Evolutionary conservation across 306 rosid genomes (phyloP).

Genomic region (Alnus rubra): DNA sequence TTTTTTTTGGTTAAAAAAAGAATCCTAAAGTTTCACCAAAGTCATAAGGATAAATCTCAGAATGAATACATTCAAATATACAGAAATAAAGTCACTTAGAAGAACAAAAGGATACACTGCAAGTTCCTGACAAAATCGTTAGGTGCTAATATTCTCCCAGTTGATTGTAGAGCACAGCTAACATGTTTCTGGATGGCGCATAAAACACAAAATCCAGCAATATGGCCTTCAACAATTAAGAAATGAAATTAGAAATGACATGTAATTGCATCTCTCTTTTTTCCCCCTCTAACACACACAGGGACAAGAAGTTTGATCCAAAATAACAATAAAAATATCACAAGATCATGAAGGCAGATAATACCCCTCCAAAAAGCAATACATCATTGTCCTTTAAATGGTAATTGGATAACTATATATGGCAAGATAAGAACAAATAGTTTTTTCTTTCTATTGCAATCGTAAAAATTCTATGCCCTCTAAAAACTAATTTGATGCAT

Average conservation of each 20-base stretch:
- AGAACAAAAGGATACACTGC: slow-evolving; percentile 71
- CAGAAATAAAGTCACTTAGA: background rate
- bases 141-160: slow-evolving; percentile 80
- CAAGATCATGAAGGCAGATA: background rate
- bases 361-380: too few species aligned
- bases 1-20: background rate
- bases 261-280: background rate
- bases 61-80: background rate
- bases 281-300: background rate
- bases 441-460: background rate
- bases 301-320: background rate
- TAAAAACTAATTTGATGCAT: background rate
- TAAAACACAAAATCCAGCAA: slow-evolving; percentile 95
- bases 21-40: background rate
- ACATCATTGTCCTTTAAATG: too few species aligned
- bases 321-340: background rate
- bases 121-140: slow-evolving; percentile 75
- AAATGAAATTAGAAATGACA: slow-evolving; percentile 29
- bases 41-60: background rate
- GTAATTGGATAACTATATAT: too few species aligned
- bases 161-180: slow-evolving; percentile 80
- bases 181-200: slow-evolving; percentile 98
- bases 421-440: too few species aligned
- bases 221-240: slow-evolving; percentile 53
- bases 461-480: background rate